Conservation (phyloP, 1,139 yeast species). For the Yamadazyma dushanensis region DNA sequence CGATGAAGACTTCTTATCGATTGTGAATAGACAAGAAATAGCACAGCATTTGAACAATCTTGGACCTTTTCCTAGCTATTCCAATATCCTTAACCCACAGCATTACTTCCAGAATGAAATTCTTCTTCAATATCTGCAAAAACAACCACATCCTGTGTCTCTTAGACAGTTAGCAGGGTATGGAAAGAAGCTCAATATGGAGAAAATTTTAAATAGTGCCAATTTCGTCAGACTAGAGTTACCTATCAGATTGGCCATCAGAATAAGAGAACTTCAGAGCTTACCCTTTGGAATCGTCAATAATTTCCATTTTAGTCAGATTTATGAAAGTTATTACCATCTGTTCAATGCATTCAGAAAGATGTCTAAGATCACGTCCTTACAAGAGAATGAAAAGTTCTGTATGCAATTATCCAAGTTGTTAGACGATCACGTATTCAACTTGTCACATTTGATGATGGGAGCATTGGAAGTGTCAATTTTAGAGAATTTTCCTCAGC, state of each 20-base stretch:
- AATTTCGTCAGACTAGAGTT: slow-evolving; percentile 85
- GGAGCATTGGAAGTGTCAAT: slow-evolving; percentile 86
- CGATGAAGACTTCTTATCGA: slow-evolving; percentile 34
- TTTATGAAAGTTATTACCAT: slow-evolving; percentile 84
- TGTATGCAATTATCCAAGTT: slow-evolving; percentile 62
- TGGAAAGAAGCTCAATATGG: slow-evolving; percentile 77
- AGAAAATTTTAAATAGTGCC: slow-evolving; percentile 77
- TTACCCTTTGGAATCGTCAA: slow-evolving; percentile 83
- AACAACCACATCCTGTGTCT: slow-evolving; percentile 85
- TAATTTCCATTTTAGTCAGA: slow-evolving; percentile 81
- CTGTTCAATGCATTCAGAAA: slow-evolving; percentile 84
- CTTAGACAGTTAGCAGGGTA: slow-evolving; percentile 85
- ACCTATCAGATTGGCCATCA: slow-evolving; percentile 79
- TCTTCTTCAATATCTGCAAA: slow-evolving; percentile 60
- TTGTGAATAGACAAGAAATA: slow-evolving; percentile 36
- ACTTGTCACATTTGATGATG: slow-evolving; percentile 87
- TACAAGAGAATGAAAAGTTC: slow-evolving; percentile 74
- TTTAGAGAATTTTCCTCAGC: slow-evolving; percentile 59
- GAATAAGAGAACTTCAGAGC: slow-evolving; percentile 75
- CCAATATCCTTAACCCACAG: slow-evolving; percentile 53
- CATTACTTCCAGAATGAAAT: slow-evolving; percentile 88
- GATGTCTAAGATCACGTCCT: slow-evolving; percentile 61
- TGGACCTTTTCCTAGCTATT: slow-evolving; percentile 47
- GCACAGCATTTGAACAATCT: slow-evolving; percentile 40
- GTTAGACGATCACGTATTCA: slow-evolving; percentile 74